Base-by-base conservation (phyloP, 805 yeast genomes). In the Starmerella gropengiesseri region DNA sequence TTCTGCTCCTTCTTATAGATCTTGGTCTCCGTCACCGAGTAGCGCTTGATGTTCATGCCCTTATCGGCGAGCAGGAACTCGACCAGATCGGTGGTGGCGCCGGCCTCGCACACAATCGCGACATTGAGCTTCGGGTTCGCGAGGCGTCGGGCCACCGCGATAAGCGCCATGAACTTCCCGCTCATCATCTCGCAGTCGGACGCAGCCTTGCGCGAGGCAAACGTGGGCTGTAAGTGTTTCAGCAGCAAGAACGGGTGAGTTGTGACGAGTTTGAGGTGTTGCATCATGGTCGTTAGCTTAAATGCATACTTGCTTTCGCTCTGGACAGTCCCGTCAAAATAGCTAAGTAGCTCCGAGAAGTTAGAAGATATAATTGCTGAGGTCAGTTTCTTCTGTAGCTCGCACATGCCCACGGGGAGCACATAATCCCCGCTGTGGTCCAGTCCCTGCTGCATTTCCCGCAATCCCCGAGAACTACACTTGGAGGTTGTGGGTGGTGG, bases 281-380 rank as follows among this genome's bases (percentile, higher is more conserved):
- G 61, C 46, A 83, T 73, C 60, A 93, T 74, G 7, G 83, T 79
- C 46, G 76, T 73, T 59, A 89, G 68, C 41, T 49, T 49, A 7
- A 31, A 40, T 0, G 93, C 78, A 55, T 83, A 66, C 31, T 39
- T 41, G 28, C 81, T 73, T 22, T 82, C 74, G 36, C 70, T 70
- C 38, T 74, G 76, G 36, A 60, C 53, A n/a, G 58, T 47, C 31
- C 61, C 66, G 42, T 85, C 94, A 56, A 83, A 86, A 59, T 80
- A 87, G 61, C 85, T 78, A 53, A 89, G 66, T 45, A 89, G 85
- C 57, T 87, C 97, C 26, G 89, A 76, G 58, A 87, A 89, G 61
- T 89, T 97, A 31, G 86, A 66, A 1, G 94, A 82, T 11, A 89
- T 82, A 23, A 91, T 86, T 58, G 86, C 95, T 60, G 89, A 94